Percentiles rank a stretch among this genome's conserved stretches.
Evolutionary conservation across 176 grass and related monocot species (phyloP).

Genomic region (Ensete glaucum): DNA sequence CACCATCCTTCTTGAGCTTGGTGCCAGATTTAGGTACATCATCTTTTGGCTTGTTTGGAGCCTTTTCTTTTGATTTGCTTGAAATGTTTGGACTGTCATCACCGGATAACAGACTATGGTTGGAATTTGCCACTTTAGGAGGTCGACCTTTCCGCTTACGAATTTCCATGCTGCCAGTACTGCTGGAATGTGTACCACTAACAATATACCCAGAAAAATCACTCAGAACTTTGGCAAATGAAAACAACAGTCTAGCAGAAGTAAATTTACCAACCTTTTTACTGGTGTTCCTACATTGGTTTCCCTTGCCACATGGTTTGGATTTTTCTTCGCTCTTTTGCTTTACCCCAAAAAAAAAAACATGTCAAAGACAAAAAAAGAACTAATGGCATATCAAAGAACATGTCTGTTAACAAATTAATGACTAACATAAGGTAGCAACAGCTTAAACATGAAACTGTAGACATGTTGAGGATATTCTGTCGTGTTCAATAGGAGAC

Average conservation of each 20-base stretch:
- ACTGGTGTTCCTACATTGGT: constrained; percentile 19
- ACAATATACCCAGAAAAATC: constrained; percentile 4
- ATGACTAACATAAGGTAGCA: too few species aligned
- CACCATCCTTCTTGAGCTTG: constrained; percentile 28
- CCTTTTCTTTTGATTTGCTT: constrained; percentile 26
- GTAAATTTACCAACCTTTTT: constrained; percentile 25
- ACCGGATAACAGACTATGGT: constrained; percentile 18
- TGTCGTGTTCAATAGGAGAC: too few species aligned
- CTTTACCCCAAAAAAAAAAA: constrained; percentile 25
- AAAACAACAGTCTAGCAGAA: background rate
- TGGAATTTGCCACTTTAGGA: constrained; percentile 30
- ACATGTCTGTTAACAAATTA: too few species aligned
- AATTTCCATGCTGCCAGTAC: constrained; percentile 17
- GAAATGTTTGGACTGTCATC: constrained; percentile 21
- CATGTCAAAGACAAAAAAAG: constrained; percentile 1
- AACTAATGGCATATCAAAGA: background rate
- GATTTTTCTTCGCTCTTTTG: constrained; percentile 22
- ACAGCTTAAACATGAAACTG: too few species aligned
- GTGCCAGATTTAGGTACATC: constrained; percentile 19
- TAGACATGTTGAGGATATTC: too few species aligned
- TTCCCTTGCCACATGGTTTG: constrained; percentile 9
- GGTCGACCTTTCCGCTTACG: constrained; percentile 40
- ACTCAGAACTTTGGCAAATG: constrained; percentile 6
- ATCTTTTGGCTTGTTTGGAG: constrained; percentile 15
- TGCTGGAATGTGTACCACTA: constrained; percentile 16